phyloP scores from a whole-genome alignment of 305 asterid species.

The Withania somnifera region DNA sequence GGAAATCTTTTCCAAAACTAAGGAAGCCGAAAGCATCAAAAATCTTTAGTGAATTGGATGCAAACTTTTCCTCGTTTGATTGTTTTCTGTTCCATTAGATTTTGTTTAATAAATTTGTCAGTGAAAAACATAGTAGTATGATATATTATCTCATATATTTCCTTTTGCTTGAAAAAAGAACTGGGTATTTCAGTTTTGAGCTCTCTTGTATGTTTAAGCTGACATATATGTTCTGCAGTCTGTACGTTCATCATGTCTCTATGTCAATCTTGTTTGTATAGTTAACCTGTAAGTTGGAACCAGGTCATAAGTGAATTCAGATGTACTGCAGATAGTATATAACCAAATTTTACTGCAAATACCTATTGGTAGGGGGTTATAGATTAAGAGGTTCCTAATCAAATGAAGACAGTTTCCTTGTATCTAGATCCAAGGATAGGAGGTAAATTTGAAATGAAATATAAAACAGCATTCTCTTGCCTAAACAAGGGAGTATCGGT shows the following conservation, averaged over 20 bases:
- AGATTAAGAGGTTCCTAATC: neutral
- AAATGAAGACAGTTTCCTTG: neutral
- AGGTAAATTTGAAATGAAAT: neutral
- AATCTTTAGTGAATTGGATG: neutral
- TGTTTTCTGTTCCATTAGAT: neutral
- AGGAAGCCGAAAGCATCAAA: neutral
- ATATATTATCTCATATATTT: neutral
- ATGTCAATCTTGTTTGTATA: neutral
- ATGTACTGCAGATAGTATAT: neutral
- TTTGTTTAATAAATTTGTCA: neutral
- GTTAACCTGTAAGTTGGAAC: neutral
- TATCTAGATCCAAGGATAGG: neutral
- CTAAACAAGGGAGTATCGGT: neutral
- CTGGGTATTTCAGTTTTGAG: neutral
- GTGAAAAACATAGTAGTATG: neutral
- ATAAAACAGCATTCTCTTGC: neutral
- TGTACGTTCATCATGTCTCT: neutral
- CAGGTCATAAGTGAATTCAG: neutral
- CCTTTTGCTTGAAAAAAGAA: neutral
- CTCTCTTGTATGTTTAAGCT: neutral
- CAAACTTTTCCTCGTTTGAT: neutral
- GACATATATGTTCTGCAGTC: neutral
- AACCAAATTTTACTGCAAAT: neutral
- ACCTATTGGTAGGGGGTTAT: neutral
- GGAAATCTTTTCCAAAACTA: neutral